A percentile compares a stretch with the other conserved stretches of the same genome.
Conservation (phyloP, 768 basidiomycete species). For the Sistotremastrum niveocremeum region DNA sequence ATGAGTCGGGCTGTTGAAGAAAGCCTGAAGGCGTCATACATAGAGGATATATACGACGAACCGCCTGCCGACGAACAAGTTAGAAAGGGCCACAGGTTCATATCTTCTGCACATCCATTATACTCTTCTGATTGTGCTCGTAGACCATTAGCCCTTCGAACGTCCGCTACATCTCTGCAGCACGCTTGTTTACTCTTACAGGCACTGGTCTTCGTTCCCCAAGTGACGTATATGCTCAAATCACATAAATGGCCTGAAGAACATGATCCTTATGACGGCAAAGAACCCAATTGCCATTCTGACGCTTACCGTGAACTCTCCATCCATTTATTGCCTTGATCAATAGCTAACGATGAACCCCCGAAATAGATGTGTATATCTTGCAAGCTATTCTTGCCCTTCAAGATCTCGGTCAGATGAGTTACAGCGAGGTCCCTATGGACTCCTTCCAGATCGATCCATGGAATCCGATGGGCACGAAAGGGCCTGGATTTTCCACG, state of each 20-base stretch:
- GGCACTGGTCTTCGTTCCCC: constrained; percentile 55
- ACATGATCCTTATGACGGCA: constrained; percentile 5
- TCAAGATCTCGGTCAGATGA: neutral
- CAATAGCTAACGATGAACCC: constrained; percentile 8
- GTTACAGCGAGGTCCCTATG: too few relatives aligned
- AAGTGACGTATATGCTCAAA: constrained; percentile 38
- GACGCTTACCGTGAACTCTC: too few relatives aligned
- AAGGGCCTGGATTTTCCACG: constrained; percentile 15
- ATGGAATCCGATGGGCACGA: constrained; percentile 3
- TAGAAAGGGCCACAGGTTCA: constrained; percentile 46
- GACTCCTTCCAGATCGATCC: too few relatives aligned
- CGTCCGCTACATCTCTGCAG: constrained; percentile 33
- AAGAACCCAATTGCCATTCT: constrained; percentile 3
- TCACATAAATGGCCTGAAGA: constrained; percentile 19
- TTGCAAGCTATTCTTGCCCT: constrained; percentile 13
- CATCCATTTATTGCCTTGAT: too few relatives aligned
- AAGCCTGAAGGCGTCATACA: constrained; percentile 34
- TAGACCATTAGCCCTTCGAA: constrained; percentile 63
- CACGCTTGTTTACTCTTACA: constrained; percentile 55
- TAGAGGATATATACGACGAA: constrained; percentile 36
- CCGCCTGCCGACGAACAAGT: constrained; percentile 38
- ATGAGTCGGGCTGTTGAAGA: constrained; percentile 62
- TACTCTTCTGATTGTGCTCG: neutral
- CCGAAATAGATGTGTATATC: constrained; percentile 24
- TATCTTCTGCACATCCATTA: neutral